Percentiles rank a stretch among this genome's conserved stretches.
phyloP scores from a whole-genome alignment of 345 rosid genomes.

The Alliaria petiolata region DNA sequence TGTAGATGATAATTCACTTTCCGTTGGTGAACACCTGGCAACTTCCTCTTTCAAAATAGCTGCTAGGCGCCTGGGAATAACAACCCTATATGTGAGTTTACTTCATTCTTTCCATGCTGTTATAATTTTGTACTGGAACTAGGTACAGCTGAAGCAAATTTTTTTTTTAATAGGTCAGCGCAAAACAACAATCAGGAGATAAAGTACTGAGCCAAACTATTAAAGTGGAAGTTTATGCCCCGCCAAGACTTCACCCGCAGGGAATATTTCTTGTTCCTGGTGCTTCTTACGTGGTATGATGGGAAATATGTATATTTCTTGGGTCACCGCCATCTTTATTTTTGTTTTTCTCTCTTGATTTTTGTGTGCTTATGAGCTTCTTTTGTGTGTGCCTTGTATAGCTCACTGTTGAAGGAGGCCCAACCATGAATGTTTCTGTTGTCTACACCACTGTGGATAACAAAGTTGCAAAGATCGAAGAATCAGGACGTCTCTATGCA shows the following conservation, averaged over 20 bases:
- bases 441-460: slow-evolving; percentile 59
- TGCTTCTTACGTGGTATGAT: slow-evolving; percentile 75
- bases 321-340: neutral
- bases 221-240: slow-evolving; percentile 84
- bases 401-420: slow-evolving; percentile 85
- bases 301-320: neutral
- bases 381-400: slow-evolving; percentile 25
- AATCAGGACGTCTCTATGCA: slow-evolving; percentile 61
- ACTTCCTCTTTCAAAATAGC: slow-evolving; percentile 50
- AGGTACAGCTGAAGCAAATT: slow-evolving; percentile 24
- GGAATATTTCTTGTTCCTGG: slow-evolving; percentile 83
- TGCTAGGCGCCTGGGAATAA: slow-evolving; percentile 72
- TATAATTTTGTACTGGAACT: slow-evolving; percentile 14
- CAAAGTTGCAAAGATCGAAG: slow-evolving; percentile 52
- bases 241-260: slow-evolving; percentile 68
- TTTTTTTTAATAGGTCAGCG: slow-evolving; percentile 58
- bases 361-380: neutral
- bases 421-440: slow-evolving; percentile 62
- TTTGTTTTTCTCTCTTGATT: slow-evolving; percentile 4
- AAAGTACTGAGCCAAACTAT: slow-evolving; percentile 66
- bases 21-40: slow-evolving; percentile 40
- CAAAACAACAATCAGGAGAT: slow-evolving; percentile 73
- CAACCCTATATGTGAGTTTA: slow-evolving; percentile 70
- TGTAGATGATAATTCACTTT: slow-evolving; percentile 35
- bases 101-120: slow-evolving; percentile 3